Percentiles rank a stretch among this genome's conserved stretches.
Evolutionary conservation across 2,329 filamentous ascomycete species (phyloP).

Genomic region (Byssochlamys sp.): DNA sequence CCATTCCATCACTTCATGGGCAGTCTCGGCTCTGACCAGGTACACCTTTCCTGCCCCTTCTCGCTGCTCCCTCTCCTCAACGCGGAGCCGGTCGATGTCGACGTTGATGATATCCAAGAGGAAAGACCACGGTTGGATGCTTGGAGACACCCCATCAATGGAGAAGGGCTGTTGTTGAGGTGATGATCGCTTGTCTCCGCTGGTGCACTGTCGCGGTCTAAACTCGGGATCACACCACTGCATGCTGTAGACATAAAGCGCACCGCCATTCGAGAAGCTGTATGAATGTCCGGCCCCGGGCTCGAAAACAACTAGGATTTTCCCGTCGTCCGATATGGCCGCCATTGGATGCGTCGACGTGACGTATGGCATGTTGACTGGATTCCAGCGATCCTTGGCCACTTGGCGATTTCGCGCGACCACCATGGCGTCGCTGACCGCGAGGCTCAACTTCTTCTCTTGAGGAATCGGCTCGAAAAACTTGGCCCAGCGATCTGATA

Average conservation of each 20-base stretch:
- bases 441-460: neutral
- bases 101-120: conserved; percentile 9
- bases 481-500: conserved; percentile 1
- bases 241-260: conserved; percentile 11
- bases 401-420: conserved; percentile 4
- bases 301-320: conserved; percentile 12
- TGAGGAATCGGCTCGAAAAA: neutral
- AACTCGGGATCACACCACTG: neutral
- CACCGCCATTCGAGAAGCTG: conserved; percentile 8
- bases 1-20: conserved; percentile 6
- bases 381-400: conserved; percentile 6
- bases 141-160: neutral
- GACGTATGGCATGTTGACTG: conserved; percentile 11
- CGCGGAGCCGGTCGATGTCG: conserved; percentile 7
- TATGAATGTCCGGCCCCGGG: conserved; percentile 9
- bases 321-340: conserved; percentile 8
- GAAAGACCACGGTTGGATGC: conserved; percentile 11
- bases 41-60: neutral
- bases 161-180: neutral
- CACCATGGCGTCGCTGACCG: neutral
- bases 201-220: neutral
- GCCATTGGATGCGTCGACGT: conserved; percentile 7
- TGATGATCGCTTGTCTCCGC: neutral
- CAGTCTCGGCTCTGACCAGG: conserved; percentile 4
- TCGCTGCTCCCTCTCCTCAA: neutral